Percentiles rank a stretch among this genome's conserved stretches.
Evolutionary conservation across 2,329 filamentous ascomycete species (phyloP).

Genomic region (Colletotrichum horii): DNA sequence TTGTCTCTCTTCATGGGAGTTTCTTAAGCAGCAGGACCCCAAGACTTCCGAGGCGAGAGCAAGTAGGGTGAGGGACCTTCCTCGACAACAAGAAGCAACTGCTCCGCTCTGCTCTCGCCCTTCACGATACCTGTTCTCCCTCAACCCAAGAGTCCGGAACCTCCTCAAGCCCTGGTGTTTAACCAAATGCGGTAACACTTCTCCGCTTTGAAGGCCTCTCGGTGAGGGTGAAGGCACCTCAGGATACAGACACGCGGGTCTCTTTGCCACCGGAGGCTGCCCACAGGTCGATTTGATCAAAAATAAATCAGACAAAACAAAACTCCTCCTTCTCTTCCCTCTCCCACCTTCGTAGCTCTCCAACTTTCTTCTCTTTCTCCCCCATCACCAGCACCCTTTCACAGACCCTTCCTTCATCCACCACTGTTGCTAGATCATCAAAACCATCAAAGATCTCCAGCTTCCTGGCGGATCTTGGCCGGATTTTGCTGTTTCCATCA

Average conservation of each 20-base stretch:
- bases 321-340: not conserved
- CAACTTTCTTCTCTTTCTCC: not conserved
- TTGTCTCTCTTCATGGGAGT: not conserved
- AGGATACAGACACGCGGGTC: not conserved
- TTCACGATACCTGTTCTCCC: not conserved
- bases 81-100: not conserved
- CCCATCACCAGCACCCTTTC: not conserved
- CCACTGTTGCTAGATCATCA: not conserved
- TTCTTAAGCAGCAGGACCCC: not conserved
- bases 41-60: not conserved
- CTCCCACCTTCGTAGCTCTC: not conserved
- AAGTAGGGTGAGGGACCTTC: not conserved
- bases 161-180: not conserved
- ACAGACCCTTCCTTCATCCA: not conserved
- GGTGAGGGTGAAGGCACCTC: not conserved
- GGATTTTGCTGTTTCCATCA: not conserved
- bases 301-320: not conserved
- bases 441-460: not conserved
- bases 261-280: not conserved
- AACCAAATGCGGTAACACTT: not conserved
- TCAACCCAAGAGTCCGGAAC: not conserved
- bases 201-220: not conserved
- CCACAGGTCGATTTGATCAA: not conserved
- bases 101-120: not conserved
- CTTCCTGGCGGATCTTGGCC: not conserved